Percentiles rank a stretch among this genome's conserved stretches.
These are phyloP conservation scores for Debaryomyces castellii DNA, from an alignment of 805 yeast genomes.

Conservation along the genomic window DNA sequence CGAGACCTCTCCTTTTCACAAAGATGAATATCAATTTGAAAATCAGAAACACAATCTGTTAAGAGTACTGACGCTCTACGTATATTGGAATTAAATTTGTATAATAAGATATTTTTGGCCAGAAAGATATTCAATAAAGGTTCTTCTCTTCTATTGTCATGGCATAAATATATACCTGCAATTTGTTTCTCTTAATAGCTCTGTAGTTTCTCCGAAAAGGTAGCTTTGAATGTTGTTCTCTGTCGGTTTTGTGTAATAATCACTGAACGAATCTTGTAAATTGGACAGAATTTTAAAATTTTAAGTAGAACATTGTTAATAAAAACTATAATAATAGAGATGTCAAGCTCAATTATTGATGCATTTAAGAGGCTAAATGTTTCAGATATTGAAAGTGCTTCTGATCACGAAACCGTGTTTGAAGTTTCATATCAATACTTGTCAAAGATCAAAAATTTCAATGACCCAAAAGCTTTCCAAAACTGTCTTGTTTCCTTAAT, in stretches of 20 bases:
- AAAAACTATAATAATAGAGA: slow-evolving; percentile 6
- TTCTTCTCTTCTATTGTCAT: too few relatives aligned
- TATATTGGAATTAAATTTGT: too few relatives aligned
- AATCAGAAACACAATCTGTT: too few relatives aligned
- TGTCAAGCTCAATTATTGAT: slow-evolving; percentile 40
- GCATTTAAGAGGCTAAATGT: slow-evolving; percentile 42
- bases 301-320: neutral
- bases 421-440: slow-evolving; percentile 42
- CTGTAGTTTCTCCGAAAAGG: too few relatives aligned
- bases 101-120: too few relatives aligned
- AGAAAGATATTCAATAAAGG: too few relatives aligned
- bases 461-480: slow-evolving; percentile 35
- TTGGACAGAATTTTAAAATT: neutral
- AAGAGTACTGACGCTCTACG: too few relatives aligned
- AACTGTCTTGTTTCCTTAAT: slow-evolving; percentile 58
- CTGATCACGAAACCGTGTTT: slow-evolving; percentile 37
- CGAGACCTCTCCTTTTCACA: too few relatives aligned
- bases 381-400: slow-evolving; percentile 16
- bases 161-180: too few relatives aligned
- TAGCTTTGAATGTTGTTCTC: neutral
- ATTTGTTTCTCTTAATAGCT: too few relatives aligned
- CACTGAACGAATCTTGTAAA: neutral
- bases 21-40: too few relatives aligned
- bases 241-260: neutral
- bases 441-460: slow-evolving; percentile 34